Conservation (phyloP, 208 protist species). For the Acanthamoeba culbertsoni region DNA sequence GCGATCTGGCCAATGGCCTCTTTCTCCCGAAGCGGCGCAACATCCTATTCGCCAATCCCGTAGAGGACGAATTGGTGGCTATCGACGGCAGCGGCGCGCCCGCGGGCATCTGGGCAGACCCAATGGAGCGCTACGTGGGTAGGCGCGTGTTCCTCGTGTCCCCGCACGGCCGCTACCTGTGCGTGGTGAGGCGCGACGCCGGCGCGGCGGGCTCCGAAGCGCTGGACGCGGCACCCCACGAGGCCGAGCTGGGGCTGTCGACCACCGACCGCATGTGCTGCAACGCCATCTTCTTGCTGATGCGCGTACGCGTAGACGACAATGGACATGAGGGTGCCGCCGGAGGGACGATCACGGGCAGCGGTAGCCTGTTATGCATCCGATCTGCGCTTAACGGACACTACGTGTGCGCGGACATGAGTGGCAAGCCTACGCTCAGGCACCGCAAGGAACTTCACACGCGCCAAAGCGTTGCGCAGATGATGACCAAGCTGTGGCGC, state of each 20-base stretch:
- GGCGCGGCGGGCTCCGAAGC: background rate
- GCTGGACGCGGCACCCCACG: background rate
- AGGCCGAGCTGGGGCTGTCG: background rate
- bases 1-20: background rate
- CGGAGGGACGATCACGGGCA: background rate
- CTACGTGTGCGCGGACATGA: background rate
- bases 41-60: background rate
- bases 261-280: conserved; percentile 1
- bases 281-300: background rate
- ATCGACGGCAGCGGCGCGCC: background rate
- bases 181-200: background rate
- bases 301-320: background rate
- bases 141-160: background rate
- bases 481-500: background rate
- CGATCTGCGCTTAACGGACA: conserved; percentile 13
- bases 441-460: background rate
- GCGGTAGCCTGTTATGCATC: background rate
- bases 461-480: background rate
- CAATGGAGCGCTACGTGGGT: background rate
- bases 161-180: background rate
- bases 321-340: background rate
- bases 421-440: background rate
- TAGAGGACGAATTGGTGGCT: background rate
- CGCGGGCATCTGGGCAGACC: background rate
- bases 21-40: background rate